A percentile compares a stretch with the other conserved stretches of the same genome.
These are phyloP conservation scores for Pythium apleroticum DNA, from an alignment of 352 stramenopile genomes.

Conservation along the genomic window DNA sequence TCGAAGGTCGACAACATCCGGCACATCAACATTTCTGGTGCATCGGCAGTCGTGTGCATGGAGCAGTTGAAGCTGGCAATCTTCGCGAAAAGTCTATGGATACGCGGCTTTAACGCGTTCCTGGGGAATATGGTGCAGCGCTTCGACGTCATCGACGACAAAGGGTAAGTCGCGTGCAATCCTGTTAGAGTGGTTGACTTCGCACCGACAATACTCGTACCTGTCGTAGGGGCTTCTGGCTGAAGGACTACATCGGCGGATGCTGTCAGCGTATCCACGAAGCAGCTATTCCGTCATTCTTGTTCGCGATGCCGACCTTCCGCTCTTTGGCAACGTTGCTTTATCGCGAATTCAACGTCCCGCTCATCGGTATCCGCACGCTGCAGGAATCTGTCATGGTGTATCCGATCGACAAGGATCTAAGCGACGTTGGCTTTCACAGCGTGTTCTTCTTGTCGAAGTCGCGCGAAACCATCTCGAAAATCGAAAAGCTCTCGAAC, in stretches of 20 bases:
- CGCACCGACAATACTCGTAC: neutral
- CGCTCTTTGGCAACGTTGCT: conserved; percentile 48
- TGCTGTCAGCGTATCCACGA: conserved; percentile 64
- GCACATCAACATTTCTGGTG: conserved; percentile 73
- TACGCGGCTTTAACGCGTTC: conserved; percentile 70
- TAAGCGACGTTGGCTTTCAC: conserved; percentile 47
- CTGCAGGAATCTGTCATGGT: conserved; percentile 49
- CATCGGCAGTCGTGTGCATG: conserved; percentile 69
- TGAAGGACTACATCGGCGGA: conserved; percentile 60
- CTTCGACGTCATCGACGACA: conserved; percentile 42
- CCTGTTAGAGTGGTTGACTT: no score
- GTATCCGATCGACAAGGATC: conserved; percentile 48
- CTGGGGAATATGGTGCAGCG: conserved; percentile 73
- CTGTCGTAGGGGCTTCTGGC: conserved; percentile 45
- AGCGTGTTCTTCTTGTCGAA: conserved; percentile 67
- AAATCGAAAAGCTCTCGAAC: conserved; percentile 58
- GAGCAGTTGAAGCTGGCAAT: conserved; percentile 74
- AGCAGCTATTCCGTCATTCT: conserved; percentile 47
- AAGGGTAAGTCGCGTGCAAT: no score
- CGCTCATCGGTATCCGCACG: conserved; percentile 56
- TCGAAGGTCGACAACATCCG: conserved; percentile 72
- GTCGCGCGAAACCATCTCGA: conserved; percentile 40
- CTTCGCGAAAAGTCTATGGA: conserved; percentile 73
- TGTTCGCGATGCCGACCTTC: conserved; percentile 54
- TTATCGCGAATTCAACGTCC: conserved; percentile 63